Conservation (phyloP, 2,329 filamentous ascomycete genomes). For the Microdochium bolleyi region DNA sequence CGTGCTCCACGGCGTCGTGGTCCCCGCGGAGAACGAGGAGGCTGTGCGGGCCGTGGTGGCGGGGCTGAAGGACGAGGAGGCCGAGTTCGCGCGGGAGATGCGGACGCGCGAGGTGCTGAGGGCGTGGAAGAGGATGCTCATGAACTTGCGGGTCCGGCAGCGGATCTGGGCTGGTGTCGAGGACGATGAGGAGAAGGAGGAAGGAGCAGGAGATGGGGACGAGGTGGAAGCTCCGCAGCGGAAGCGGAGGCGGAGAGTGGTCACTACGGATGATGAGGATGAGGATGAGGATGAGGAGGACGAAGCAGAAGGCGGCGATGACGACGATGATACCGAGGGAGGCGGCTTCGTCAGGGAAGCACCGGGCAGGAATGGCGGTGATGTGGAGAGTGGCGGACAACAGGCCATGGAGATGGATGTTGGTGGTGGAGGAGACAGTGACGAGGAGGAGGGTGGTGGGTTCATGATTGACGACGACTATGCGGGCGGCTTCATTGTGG, state of each 20-base stretch:
- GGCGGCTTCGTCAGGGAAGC: constrained; percentile 1
- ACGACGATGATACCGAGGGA: constrained; percentile 6
- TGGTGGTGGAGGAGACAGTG: constrained; percentile 22
- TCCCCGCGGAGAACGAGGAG: constrained; percentile 63
- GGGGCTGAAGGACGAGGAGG: constrained; percentile 58
- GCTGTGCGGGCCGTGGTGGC: constrained; percentile 63
- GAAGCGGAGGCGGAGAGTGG: not conserved
- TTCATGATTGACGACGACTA: constrained; percentile 27
- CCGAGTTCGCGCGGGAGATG: constrained; percentile 55
- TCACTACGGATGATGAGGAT: constrained; percentile 2
- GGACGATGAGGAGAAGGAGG: constrained; percentile 33
- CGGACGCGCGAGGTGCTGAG: constrained; percentile 53
- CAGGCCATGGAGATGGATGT: constrained; percentile 13
- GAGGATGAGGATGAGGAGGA: constrained; percentile 1
- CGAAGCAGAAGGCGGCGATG: no score
- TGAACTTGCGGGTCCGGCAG: constrained; percentile 68
- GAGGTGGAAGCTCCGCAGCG: not conserved
- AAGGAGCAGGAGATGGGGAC: constrained; percentile 10
- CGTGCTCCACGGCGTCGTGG: constrained; percentile 68
- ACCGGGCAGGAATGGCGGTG: not conserved
- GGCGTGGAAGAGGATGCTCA: constrained; percentile 70
- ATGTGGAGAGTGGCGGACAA: not conserved
- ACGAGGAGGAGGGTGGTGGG: constrained; percentile 33
- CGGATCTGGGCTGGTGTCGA: constrained; percentile 57
- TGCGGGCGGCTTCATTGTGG: constrained; percentile 32